phyloP scores from a whole-genome alignment of 768 basidiomycete species.

The Amanita fuliginea region DNA sequence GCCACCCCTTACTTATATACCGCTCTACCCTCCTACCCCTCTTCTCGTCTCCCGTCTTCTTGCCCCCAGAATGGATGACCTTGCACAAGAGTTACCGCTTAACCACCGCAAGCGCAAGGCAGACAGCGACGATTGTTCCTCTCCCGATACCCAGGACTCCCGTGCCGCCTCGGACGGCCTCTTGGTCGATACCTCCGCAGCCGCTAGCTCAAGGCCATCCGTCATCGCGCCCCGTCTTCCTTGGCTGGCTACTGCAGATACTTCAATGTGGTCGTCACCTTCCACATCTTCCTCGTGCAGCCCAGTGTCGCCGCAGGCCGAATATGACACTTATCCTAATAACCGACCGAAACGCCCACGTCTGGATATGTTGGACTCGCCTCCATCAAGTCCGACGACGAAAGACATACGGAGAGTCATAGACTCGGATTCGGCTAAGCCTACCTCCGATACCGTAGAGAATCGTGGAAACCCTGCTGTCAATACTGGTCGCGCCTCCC shows the following conservation, averaged over 20 bases:
- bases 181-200: conserved; percentile 3
- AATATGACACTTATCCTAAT: conserved; percentile 11
- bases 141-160: conserved; percentile 10
- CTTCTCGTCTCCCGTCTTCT: conserved; percentile 12
- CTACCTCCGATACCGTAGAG: conserved; percentile 22
- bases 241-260: conserved; percentile 19
- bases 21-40: conserved; percentile 15
- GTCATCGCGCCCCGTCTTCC: conserved; percentile 30
- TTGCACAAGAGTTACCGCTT: conserved; percentile 39
- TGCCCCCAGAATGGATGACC: conserved; percentile 43
- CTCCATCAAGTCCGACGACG: conserved; percentile 10
- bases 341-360: conserved; percentile 28
- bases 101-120: conserved; percentile 64
- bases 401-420: conserved; percentile 13
- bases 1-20: conserved; percentile 27
- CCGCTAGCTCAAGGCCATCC: background rate
- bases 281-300: conserved; percentile 21
- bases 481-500: conserved; percentile 31
- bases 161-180: conserved; percentile 5
- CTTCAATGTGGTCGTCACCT: conserved; percentile 17
- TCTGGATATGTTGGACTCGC: conserved; percentile 22
- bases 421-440: conserved; percentile 9
- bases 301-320: conserved; percentile 18
- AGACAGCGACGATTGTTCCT: conserved; percentile 32
- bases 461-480: conserved; percentile 32